Evolutionary conservation across 306 rosid species (phyloP).

Genomic region (Pueraria montana): DNA sequence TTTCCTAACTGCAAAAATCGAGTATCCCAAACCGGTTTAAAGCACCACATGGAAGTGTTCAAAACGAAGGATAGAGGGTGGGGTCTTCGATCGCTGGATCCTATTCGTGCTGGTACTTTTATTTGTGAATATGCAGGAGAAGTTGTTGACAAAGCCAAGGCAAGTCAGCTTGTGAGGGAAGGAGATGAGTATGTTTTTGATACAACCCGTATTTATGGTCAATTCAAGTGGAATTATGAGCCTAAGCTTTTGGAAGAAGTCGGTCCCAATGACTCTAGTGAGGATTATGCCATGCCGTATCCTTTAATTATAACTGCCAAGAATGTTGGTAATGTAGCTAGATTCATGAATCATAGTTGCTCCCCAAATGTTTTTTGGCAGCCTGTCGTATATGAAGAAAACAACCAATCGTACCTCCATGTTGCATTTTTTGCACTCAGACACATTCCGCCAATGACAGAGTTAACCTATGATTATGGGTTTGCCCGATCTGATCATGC

Average conservation of each 20-base stretch:
- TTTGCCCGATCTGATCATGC: slow-evolving; percentile 42
- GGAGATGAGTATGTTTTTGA: slow-evolving; percentile 71
- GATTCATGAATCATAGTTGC: slow-evolving; percentile 82
- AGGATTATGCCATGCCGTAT: slow-evolving; percentile 60
- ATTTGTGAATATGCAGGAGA: slow-evolving; percentile 79
- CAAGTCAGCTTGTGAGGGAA: slow-evolving; percentile 52
- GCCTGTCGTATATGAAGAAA: slow-evolving; percentile 70
- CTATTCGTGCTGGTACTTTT: slow-evolving; percentile 72
- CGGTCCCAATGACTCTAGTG: slow-evolving; percentile 48
- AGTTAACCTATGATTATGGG: slow-evolving; percentile 81
- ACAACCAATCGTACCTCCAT: slow-evolving; percentile 65
- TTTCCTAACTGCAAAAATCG: slow-evolving; percentile 70
- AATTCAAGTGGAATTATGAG: slow-evolving; percentile 75
- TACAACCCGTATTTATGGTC: slow-evolving; percentile 56
- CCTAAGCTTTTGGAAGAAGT: slow-evolving; percentile 62
- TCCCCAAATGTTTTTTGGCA: slow-evolving; percentile 82
- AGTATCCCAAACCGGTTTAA: slow-evolving; percentile 69
- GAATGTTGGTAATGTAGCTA: slow-evolving; percentile 72
- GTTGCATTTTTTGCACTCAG: slow-evolving; percentile 70
- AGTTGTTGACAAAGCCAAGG: slow-evolving; percentile 64
- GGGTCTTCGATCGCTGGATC: slow-evolving; percentile 77
- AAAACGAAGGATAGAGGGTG: slow-evolving; percentile 72
- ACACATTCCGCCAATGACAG: slow-evolving; percentile 76
- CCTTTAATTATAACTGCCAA: slow-evolving; percentile 70
- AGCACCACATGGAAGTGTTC: slow-evolving; percentile 72